Evolutionary conservation across 208 protist species (phyloP).

Genomic region (Acanthamoeba castellanii): DNA sequence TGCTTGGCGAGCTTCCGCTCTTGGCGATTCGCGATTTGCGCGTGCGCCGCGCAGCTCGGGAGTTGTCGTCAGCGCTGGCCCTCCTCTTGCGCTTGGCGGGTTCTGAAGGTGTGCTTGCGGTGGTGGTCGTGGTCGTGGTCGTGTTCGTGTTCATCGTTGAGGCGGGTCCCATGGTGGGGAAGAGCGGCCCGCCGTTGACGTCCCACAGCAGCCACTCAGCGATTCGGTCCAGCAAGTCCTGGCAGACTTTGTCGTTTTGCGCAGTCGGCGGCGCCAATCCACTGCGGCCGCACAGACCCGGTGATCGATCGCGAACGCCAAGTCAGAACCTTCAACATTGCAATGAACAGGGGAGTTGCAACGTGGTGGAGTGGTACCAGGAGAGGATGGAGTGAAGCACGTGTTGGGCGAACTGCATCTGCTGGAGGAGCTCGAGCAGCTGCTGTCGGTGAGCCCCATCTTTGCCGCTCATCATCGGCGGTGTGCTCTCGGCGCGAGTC

Average conservation of each 20-base stretch:
- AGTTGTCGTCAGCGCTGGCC: neutral
- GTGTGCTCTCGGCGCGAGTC: neutral
- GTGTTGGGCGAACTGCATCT: constrained; percentile 9
- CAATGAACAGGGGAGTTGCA: too few relatives aligned
- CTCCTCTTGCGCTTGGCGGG: neutral
- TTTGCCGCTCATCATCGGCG: neutral
- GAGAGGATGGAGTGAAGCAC: neutral
- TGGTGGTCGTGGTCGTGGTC: neutral
- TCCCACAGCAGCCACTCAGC: constrained; percentile 9
- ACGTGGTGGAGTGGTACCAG: neutral
- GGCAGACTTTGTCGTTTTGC: neutral
- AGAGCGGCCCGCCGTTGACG: neutral
- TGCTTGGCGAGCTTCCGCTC: neutral
- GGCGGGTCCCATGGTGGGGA: neutral
- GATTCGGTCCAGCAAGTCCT: neutral
- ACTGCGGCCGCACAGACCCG: neutral
- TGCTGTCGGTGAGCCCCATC: neutral
- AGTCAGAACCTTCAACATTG: too few relatives aligned
- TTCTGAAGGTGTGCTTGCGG: neutral
- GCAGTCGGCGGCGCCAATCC: neutral
- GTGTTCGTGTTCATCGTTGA: neutral
- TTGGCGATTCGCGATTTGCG: neutral
- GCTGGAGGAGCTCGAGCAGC: neutral
- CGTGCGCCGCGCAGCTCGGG: neutral
- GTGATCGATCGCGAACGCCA: too few relatives aligned